These are phyloP conservation scores for Chalciporus pseudorubinellus DNA, from an alignment of 768 basidiomycete species.

Conservation along the genomic window DNA sequence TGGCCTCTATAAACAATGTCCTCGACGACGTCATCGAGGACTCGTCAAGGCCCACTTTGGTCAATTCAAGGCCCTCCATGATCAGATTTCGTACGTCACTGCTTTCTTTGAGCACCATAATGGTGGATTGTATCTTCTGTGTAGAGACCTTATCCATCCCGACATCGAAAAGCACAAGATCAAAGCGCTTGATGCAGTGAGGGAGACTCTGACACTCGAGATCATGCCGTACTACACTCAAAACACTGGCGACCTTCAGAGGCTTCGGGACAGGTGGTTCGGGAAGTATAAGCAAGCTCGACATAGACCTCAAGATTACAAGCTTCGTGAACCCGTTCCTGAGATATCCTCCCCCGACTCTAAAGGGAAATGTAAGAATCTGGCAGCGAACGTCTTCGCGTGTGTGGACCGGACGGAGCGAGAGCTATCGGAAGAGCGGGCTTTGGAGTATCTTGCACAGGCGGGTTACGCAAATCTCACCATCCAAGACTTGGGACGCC, in stretches of 20 bases:
- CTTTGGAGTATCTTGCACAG: conserved; percentile 29
- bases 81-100: conserved; percentile 34
- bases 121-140: background rate
- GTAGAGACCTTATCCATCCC: conserved; percentile 26
- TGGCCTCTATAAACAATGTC: no score
- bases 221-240: conserved; percentile 38
- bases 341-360: background rate
- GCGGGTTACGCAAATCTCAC: conserved; percentile 26
- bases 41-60: conserved; percentile 38
- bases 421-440: background rate
- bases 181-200: conserved; percentile 25
- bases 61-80: conserved; percentile 36
- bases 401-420: no score
- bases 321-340: background rate
- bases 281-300: conserved; percentile 21
- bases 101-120: background rate
- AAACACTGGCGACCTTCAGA: conserved; percentile 24
- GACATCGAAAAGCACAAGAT: conserved; percentile 31
- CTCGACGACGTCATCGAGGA: no score
- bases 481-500: conserved; percentile 24
- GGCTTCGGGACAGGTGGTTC: conserved; percentile 26
- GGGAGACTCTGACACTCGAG: conserved; percentile 40
- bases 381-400: no score
- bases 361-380: background rate
- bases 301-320: background rate